Conservation (phyloP, 345 rosid species). For the Populus davidiana region DNA sequence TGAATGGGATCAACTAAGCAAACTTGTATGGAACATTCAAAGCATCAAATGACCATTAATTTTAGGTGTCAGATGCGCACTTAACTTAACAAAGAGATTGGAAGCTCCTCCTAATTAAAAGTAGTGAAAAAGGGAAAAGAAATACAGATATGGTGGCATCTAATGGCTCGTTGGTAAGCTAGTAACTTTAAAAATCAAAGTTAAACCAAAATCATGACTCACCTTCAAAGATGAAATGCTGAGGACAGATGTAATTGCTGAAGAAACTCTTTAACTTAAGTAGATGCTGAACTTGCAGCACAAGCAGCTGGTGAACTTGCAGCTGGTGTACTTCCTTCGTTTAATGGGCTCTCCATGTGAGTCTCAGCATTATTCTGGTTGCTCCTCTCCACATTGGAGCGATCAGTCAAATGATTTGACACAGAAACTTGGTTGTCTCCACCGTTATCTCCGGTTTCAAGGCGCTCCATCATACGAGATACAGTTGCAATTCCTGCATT, state of each 20-base stretch:
- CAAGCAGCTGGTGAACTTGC: conserved; percentile 19
- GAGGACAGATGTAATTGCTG: conserved; percentile 34
- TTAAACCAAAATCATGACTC: conserved; percentile 2
- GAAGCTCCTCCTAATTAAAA: not conserved
- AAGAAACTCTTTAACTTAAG: conserved; percentile 22
- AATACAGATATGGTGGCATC: not conserved
- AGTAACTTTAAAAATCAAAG: not conserved
- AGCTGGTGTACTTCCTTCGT: conserved; percentile 25
- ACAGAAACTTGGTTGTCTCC: conserved; percentile 25
- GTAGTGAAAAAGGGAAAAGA: not conserved
- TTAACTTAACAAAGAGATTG: not conserved
- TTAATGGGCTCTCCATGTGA: conserved; percentile 21
- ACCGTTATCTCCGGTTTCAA: conserved; percentile 36
- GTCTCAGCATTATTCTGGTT: conserved; percentile 24
- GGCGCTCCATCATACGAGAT: conserved; percentile 28
- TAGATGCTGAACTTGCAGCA: conserved; percentile 37
- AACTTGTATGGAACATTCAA: not conserved
- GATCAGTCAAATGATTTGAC: conserved; percentile 24
- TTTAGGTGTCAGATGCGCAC: not conserved
- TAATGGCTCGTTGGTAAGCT: not conserved
- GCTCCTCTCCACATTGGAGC: conserved; percentile 27
- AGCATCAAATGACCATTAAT: not conserved
- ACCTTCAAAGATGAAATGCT: conserved; percentile 52
- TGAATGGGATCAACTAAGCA: not conserved
- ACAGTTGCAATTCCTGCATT: conserved; percentile 30